phyloP scores from a whole-genome alignment of 768 basidiomycete genomes.

The Mycena vitilis region DNA sequence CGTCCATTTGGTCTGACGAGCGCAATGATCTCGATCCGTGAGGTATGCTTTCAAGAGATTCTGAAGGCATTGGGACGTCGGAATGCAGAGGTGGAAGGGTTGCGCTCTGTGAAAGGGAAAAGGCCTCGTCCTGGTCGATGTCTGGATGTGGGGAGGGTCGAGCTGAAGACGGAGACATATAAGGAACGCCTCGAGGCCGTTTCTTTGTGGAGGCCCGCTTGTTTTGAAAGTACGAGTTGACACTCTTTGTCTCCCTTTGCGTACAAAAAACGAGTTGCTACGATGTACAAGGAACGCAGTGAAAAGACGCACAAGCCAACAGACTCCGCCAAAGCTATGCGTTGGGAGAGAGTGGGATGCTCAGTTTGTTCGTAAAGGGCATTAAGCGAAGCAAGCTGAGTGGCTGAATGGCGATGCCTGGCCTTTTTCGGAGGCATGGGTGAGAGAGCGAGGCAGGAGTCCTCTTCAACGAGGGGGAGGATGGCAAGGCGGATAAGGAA shows the following conservation, averaged over 20 bases:
- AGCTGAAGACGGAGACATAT: constrained; percentile 11
- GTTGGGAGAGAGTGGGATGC: constrained; percentile 77
- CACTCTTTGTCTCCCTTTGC: constrained; percentile 83
- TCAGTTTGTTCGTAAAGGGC: constrained; percentile 82
- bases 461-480: too few species aligned
- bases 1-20: constrained; percentile 72
- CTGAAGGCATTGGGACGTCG: constrained; percentile 11
- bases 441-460: neutral
- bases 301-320: constrained; percentile 75
- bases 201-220: constrained; percentile 87
- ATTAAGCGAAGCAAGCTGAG: constrained; percentile 81
- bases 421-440: constrained; percentile 35
- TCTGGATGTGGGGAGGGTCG: constrained; percentile 11
- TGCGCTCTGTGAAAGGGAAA: constrained; percentile 5
- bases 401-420: constrained; percentile 78
- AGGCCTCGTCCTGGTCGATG: constrained; percentile 10
- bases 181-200: constrained; percentile 51
- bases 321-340: constrained; percentile 73
- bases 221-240: constrained; percentile 90
- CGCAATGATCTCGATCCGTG: constrained; percentile 5
- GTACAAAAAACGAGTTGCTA: constrained; percentile 24
- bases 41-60: constrained; percentile 19
- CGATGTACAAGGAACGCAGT: constrained; percentile 22
- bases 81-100: neutral
- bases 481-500: too few species aligned